These are phyloP conservation scores for Penicillium sp. DNA, from an alignment of 2,329 filamentous ascomycete species.

Conservation along the genomic window DNA sequence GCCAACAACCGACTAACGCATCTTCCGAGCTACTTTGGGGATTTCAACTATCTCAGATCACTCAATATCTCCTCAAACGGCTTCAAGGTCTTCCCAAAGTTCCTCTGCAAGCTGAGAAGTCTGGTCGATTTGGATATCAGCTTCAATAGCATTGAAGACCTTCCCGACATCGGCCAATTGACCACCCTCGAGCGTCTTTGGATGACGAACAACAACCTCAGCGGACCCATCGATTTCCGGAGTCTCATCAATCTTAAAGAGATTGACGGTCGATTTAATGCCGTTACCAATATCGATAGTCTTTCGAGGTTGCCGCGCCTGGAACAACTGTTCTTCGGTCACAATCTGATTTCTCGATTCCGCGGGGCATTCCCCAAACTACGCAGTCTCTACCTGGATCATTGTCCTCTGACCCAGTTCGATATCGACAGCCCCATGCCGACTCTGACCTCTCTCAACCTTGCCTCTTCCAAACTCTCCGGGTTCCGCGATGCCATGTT, in stretches of 20 bases:
- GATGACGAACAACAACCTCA: conserved; percentile 90
- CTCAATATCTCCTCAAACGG: conserved; percentile 94
- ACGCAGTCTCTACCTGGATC: conserved; percentile 81
- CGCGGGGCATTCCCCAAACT: conserved; percentile 83
- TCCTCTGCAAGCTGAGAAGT: conserved; percentile 76
- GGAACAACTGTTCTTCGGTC: conserved; percentile 83
- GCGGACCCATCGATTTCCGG: conserved; percentile 72
- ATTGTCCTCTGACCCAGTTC: conserved; percentile 93
- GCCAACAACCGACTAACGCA: conserved; percentile 85
- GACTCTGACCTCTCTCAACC: conserved; percentile 78
- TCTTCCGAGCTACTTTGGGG: conserved; percentile 77
- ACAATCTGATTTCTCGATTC: conserved; percentile 89
- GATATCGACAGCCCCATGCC: conserved; percentile 74
- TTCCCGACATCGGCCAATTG: conserved; percentile 78
- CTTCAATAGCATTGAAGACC: conserved; percentile 80
- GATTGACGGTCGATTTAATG: conserved; percentile 91
- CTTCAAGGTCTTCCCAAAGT: conserved; percentile 77
- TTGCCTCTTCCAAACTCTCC: conserved; percentile 86
- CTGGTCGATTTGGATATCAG: conserved; percentile 93
- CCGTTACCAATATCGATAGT: conserved; percentile 81
- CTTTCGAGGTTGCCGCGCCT: conserved; percentile 79
- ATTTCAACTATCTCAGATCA: conserved; percentile 73
- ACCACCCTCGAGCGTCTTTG: conserved; percentile 81
- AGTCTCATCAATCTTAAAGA: conserved; percentile 77
- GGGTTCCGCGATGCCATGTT: conserved; percentile 85